Evolutionary conservation across 805 yeast species (phyloP).

Genomic region (Yarrowia hollandica): DNA sequence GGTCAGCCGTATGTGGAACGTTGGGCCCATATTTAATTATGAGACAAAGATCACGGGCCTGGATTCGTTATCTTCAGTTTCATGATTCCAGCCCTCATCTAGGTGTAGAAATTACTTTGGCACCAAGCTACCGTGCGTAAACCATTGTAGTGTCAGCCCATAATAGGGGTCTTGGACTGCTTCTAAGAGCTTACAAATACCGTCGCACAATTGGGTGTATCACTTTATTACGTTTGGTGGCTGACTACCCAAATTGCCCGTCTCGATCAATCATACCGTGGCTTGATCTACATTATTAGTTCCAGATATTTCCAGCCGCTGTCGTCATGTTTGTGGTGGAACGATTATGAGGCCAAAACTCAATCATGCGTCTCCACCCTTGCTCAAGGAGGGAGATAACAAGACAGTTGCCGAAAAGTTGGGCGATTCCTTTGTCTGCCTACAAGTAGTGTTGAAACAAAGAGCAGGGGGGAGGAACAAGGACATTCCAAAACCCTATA

Average conservation of each 20-base stretch:
- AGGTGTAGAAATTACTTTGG: background rate
- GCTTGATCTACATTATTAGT: constrained; percentile 16
- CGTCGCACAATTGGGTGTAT: too few species aligned
- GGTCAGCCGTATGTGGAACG: constrained; percentile 22
- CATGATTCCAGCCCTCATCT: too few species aligned
- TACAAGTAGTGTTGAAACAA: background rate
- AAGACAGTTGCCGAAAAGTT: constrained; percentile 6
- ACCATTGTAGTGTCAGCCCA: too few species aligned
- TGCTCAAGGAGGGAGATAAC: background rate
- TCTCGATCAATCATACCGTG: background rate
- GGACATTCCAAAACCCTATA: background rate
- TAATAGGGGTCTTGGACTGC: too few species aligned
- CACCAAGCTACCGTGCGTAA: too few species aligned
- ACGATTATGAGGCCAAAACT: constrained; percentile 15
- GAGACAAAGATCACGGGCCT: too few species aligned
- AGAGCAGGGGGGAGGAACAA: constrained; percentile 24
- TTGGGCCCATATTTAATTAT: background rate
- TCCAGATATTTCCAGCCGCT: background rate
- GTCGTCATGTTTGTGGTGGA: constrained; percentile 8
- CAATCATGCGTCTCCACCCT: constrained; percentile 25
- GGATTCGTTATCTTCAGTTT: too few species aligned
- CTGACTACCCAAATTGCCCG: too few species aligned
- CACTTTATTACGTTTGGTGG: background rate
- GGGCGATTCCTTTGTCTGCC: background rate
- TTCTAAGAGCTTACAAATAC: too few species aligned